phyloP scores from a whole-genome alignment of 768 basidiomycete genomes.

The Pisolithus sp. region DNA sequence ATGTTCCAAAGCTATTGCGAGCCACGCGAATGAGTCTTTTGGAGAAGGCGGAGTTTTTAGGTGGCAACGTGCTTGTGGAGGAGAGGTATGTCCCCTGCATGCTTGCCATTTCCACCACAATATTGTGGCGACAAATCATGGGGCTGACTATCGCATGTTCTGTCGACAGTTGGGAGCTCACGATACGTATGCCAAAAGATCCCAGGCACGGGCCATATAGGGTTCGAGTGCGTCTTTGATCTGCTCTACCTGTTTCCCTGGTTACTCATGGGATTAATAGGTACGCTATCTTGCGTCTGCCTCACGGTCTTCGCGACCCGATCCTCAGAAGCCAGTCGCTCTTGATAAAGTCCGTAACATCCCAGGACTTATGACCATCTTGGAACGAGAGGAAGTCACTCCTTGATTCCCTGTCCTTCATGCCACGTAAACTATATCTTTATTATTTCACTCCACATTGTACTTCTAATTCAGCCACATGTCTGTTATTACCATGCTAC shows the following conservation, averaged over 20 bases:
- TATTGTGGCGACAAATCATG: not conserved
- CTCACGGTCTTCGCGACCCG: slow-evolving; percentile 42
- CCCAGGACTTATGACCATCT: slow-evolving; percentile 72
- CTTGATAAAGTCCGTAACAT: slow-evolving; percentile 55
- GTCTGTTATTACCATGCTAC: not conserved
- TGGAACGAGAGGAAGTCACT: slow-evolving; percentile 34
- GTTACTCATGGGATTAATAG: slow-evolving; percentile 28
- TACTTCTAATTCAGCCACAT: slow-evolving; percentile 6
- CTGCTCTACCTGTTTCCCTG: not conserved
- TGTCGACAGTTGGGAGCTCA: slow-evolving; percentile 53
- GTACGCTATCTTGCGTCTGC: slow-evolving; percentile 58
- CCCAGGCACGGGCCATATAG: slow-evolving; percentile 46
- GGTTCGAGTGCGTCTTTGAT: slow-evolving; percentile 43
- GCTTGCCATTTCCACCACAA: not conserved
- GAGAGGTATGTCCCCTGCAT: slow-evolving; percentile 49
- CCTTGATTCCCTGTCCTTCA: slow-evolving; percentile 6
- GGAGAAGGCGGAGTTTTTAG: slow-evolving; percentile 41
- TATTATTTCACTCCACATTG: not conserved
- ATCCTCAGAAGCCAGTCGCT: slow-evolving; percentile 58
- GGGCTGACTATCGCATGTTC: slow-evolving; percentile 5
- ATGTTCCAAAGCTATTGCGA: slow-evolving; percentile 50
- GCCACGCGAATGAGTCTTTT: slow-evolving; percentile 46
- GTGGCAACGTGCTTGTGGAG: slow-evolving; percentile 58
- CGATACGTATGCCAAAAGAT: slow-evolving; percentile 49
- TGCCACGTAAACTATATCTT: not conserved